Evolutionary conservation across 1,284 basidiomycete species (phyloP).

Genomic region (Cerrena zonata): DNA sequence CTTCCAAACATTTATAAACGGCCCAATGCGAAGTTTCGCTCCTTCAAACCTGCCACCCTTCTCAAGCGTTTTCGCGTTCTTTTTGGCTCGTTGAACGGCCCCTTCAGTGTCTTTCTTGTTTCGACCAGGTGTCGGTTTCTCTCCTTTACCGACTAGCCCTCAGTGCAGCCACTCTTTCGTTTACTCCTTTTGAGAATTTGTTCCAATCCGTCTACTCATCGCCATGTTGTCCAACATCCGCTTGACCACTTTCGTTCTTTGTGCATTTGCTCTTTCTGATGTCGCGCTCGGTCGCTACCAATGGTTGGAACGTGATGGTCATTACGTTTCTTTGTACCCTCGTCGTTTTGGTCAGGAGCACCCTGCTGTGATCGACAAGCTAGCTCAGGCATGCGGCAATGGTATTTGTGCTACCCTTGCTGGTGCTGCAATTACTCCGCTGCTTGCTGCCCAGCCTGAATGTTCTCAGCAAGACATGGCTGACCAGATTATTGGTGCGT

Average conservation of each 20-base stretch:
- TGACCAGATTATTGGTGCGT: constrained; percentile 51
- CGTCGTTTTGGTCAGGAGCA: constrained; percentile 52
- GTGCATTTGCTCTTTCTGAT: constrained; percentile 36
- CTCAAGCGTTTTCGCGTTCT: constrained; percentile 24
- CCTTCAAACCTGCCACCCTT: constrained; percentile 19
- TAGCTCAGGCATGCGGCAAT: constrained; percentile 43
- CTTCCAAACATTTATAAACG: constrained; percentile 8
- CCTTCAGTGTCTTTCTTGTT: constrained; percentile 29
- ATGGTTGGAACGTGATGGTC: constrained; percentile 46
- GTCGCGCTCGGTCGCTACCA: constrained; percentile 36
- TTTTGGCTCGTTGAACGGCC: constrained; percentile 46
- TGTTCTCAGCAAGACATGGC: constrained; percentile 59
- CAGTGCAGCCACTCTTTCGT: constrained; percentile 22
- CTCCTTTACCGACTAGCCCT: constrained; percentile 26
- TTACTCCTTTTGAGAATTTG: constrained; percentile 14
- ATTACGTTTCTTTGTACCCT: constrained; percentile 40
- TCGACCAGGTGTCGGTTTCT: constrained; percentile 43
- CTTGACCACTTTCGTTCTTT: constrained; percentile 33
- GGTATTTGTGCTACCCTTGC: constrained; percentile 47
- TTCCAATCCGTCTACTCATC: constrained; percentile 14
- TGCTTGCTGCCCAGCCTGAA: constrained; percentile 51
- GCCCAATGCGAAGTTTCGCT: background rate
- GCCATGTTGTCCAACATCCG: constrained; percentile 43
- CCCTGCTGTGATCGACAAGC: constrained; percentile 42
- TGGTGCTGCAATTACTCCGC: constrained; percentile 41